Evolutionary conservation across 495 filamentous ascomycete species (phyloP).

Genomic region (Neurospora sp.): DNA sequence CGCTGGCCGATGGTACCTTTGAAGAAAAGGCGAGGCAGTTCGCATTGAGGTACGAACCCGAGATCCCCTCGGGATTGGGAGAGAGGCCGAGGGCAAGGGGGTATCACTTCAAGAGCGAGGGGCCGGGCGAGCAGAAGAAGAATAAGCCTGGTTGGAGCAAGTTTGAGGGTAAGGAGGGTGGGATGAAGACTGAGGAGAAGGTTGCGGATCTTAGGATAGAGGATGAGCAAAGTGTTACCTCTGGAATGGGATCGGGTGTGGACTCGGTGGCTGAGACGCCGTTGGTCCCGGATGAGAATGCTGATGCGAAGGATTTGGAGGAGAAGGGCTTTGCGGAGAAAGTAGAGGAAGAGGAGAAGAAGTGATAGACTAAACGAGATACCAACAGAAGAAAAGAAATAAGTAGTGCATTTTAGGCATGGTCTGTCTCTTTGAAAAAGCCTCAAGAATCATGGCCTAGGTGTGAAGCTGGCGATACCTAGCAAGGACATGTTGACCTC

Average conservation of each 20-base stretch:
- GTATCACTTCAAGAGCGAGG: conserved; percentile 69
- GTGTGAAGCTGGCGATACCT: too few relatives aligned
- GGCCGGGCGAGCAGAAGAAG: conserved; percentile 52
- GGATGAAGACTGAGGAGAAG: background rate
- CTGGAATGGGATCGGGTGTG: background rate
- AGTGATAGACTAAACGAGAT: background rate
- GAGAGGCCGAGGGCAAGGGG: conserved; percentile 74
- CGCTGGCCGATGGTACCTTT: conserved; percentile 50
- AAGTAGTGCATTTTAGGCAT: background rate
- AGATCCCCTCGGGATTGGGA: conserved; percentile 63
- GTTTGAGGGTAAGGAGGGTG: conserved; percentile 13
- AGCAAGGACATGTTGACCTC: background rate
- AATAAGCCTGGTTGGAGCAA: conserved; percentile 56
- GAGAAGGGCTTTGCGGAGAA: background rate
- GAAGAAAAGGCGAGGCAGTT: conserved; percentile 51
- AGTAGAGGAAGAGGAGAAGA: background rate
- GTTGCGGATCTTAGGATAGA: background rate
- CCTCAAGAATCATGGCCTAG: too few relatives aligned
- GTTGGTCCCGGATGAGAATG: conserved; percentile 4
- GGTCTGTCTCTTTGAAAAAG: too few relatives aligned
- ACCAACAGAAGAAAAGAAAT: background rate
- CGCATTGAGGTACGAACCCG: conserved; percentile 47
- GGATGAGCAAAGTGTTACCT: background rate
- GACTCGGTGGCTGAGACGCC: background rate
- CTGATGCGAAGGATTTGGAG: background rate